These are phyloP conservation scores for Clavulina sp. DNA, from an alignment of 768 basidiomycete species.

Conservation along the genomic window DNA sequence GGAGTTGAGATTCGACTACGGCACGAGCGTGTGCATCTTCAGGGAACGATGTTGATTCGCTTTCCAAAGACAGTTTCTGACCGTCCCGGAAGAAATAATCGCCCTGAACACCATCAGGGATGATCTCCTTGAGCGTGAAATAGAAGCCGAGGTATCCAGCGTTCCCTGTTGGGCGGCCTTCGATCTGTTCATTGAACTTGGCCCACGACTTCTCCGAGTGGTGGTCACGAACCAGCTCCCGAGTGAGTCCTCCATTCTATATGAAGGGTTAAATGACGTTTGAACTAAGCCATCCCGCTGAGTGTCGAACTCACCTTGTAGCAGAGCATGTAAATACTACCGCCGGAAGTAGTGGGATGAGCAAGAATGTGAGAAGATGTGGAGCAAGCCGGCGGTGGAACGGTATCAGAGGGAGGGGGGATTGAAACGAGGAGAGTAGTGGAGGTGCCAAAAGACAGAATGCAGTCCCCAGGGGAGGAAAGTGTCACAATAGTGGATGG, in stretches of 20 bases:
- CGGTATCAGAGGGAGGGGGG: conserved; percentile 35
- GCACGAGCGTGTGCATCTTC: conserved; percentile 43
- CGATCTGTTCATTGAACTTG: conserved; percentile 49
- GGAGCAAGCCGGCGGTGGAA: conserved; percentile 40
- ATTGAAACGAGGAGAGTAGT: conserved; percentile 72
- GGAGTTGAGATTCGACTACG: conserved; percentile 69
- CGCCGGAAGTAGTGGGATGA: conserved; percentile 39
- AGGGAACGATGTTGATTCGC: conserved; percentile 23
- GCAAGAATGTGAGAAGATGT: conserved; percentile 61
- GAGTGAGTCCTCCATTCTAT: conserved; percentile 67
- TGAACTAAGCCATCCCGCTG: no score
- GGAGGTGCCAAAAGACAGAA: conserved; percentile 76
- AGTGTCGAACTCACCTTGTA: no score
- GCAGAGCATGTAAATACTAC: conserved; percentile 79
- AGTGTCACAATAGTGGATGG: conserved; percentile 65
- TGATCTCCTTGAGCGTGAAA: conserved; percentile 76
- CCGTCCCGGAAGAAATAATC: conserved; percentile 40
- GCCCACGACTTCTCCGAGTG: conserved; percentile 47
- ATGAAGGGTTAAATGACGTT: no score
- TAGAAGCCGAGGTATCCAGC: conserved; percentile 51
- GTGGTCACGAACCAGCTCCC: conserved; percentile 55
- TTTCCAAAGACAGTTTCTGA: conserved; percentile 16
- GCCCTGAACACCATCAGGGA: conserved; percentile 62
- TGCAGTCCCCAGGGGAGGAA: conserved; percentile 59
- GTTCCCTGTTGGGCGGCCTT: conserved; percentile 36